Evolutionary conservation across 441 rosid species (phyloP).

Genomic region (Jatropha podagrica): DNA sequence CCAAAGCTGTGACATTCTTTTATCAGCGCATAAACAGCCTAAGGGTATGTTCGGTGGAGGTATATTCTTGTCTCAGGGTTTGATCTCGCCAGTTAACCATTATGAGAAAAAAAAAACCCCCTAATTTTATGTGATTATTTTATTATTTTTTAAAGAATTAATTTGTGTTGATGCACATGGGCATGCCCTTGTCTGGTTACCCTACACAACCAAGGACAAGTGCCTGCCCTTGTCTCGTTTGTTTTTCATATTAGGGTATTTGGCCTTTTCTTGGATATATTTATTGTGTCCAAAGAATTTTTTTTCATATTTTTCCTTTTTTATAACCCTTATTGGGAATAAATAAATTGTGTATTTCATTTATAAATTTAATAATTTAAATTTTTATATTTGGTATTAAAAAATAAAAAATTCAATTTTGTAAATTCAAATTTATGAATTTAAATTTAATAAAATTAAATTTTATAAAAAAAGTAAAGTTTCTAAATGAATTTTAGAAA

Average conservation of each 20-base stretch:
- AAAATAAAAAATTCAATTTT: too few species aligned
- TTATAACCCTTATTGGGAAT: too few species aligned
- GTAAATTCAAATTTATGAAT: too few species aligned
- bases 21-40: neutral
- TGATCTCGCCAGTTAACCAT: neutral
- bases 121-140: neutral
- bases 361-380: too few species aligned
- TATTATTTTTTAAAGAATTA: neutral
- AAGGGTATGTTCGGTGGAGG: neutral
- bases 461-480: too few species aligned
- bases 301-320: too few species aligned
- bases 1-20: too few species aligned
- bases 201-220: neutral
- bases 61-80: neutral
- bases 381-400: too few species aligned
- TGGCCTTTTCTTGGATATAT: neutral
- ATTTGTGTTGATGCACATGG: slow-evolving; percentile 1
- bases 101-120: too few species aligned
- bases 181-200: neutral
- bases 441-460: too few species aligned
- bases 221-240: neutral
- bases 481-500: too few species aligned
- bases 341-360: too few species aligned
- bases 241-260: neutral
- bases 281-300: neutral